Evolutionary conservation across 805 yeast genomes (phyloP), one percentile per base, ranked within the genome.

Genomic region (Starmera quercuum): DNA sequence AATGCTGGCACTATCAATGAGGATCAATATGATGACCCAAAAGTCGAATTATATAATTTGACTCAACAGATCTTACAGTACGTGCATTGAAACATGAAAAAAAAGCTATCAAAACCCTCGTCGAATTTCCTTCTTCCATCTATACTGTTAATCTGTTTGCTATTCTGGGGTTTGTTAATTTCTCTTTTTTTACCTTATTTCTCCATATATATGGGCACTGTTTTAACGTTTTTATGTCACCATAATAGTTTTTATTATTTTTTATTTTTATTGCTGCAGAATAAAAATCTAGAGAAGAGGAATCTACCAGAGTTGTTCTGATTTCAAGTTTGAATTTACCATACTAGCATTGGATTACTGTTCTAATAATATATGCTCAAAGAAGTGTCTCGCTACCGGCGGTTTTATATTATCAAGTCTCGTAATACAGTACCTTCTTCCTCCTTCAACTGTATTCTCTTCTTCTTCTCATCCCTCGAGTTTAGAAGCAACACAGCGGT

Each of bases 1-100:
- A 42, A 52, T 30, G 47, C 49, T 32, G 44, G 38, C 29, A 46
- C 47, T 32, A 43, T 38, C n/a, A 51, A 49, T 26, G 61, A 56
- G 22, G 74, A 67, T 28, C 70, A 64, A 41, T 64, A 47, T 32
- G 82, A 76, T 41, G 82, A 75, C 47, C 80, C 83, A 27, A 74
- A 74, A 48, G 68, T 71, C 32, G 83, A 77, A 53, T 61, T 77
- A 46, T 76, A 72, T 56, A 76, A 75, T 49, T 69, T 77, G 50
- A 75, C 83, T 8, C 82, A 75, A 51, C 83, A 77, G 58, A 77
- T 77, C 34, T 64, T 77, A 47, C 81, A 76, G 47, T 60, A 59
- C 44, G 41, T 57, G 29, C 49, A 55, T 29, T 53, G 36, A 41
- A 7, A 23, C n/a, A 7, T 12, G 13, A 23, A 23, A 6, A 6